Evolutionary conservation across 2,329 filamentous ascomycete genomes (phyloP), one percentile per base, ranked within the genome.

Genomic region (Dactylellina haptotyla): DNA sequence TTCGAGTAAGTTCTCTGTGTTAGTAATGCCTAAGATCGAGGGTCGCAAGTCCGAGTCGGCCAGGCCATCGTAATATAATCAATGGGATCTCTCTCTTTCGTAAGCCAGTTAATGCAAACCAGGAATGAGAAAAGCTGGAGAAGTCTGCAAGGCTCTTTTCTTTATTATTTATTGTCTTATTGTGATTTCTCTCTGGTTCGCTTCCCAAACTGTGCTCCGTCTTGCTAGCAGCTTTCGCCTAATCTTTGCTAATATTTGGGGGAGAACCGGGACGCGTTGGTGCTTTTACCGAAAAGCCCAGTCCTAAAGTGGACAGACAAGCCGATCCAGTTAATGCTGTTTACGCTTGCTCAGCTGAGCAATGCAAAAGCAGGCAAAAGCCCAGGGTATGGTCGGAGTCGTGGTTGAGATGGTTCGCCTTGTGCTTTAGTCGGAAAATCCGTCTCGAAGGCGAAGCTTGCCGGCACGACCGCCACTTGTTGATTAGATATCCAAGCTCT

Each of bases 251-350:
- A 73, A 73, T 64, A 61, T 65, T 66, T 56, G 61, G 61, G 61
- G 69, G 61, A 16, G 51, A 71, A 45, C 58, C 66, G 61, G 58
- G 69, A 66, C 61, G 61, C 61, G 67, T 43, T 73, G 69, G 61
- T 71, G 50, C 48, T 73, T 73, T 73, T 73, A 65, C 67, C 69
- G 61, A 66, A 62, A 41, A 34, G 39, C 61, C 53, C 62, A 73
- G 61, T 57, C 69, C 69, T 37, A 66, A 73, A 59, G 61, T 65
- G 61, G 69, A 61, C 61, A 66, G 69, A 54, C 54, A 73, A 73
- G 54, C 69, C 69, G 69, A 73, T 66, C 69, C 45, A 73, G 67
- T 72, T 72, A 73, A 73, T 65, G 61, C 61, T 66, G 61, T 66
- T 61, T 50, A 46, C 34, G 37, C 18, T 54, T 65, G 69, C 69